A percentile compares a stretch with the other conserved stretches of the same genome.
Evolutionary conservation across 257 asterid genomes (phyloP).

Genomic region (Mentha longifolia): DNA sequence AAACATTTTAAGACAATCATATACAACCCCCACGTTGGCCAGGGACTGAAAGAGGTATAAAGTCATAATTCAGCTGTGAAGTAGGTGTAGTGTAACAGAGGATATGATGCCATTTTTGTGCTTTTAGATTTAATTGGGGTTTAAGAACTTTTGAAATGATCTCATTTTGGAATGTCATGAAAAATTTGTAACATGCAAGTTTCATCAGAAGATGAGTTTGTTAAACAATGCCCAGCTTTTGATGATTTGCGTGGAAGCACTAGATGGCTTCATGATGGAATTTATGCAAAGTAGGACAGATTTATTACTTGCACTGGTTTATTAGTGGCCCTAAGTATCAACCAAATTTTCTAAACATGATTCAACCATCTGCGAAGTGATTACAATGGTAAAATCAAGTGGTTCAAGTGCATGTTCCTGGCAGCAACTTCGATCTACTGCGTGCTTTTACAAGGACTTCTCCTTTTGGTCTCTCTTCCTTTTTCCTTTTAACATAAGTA

Average conservation of each 20-base stretch:
- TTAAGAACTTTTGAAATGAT: background rate
- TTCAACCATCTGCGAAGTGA: background rate
- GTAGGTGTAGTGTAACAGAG: background rate
- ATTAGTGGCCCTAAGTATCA: background rate
- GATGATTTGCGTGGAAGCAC: conserved; percentile 20
- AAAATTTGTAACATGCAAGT: background rate
- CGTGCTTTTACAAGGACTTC: conserved; percentile 10
- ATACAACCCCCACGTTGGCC: conserved; percentile 68
- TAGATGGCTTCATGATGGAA: background rate
- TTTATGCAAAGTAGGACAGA: background rate
- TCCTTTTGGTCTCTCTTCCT: background rate
- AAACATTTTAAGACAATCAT: conserved; percentile 53
- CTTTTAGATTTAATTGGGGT: conserved; percentile 9
- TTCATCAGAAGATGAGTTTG: conserved; percentile 21
- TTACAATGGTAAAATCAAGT: background rate
- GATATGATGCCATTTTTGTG: conserved; percentile 18
- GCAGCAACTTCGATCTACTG: background rate
- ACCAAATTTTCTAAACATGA: background rate
- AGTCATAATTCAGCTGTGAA: background rate
- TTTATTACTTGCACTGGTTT: conserved; percentile 4
- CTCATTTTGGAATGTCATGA: conserved; percentile 22
- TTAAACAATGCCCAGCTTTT: conserved; percentile 26
- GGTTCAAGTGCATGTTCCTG: background rate
- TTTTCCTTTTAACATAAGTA: background rate
- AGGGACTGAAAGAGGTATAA: conserved; percentile 66